Percentiles rank a stretch among this genome's conserved stretches.
Conservation (phyloP, 306 rosid species). For the Cucumis melo region DNA sequence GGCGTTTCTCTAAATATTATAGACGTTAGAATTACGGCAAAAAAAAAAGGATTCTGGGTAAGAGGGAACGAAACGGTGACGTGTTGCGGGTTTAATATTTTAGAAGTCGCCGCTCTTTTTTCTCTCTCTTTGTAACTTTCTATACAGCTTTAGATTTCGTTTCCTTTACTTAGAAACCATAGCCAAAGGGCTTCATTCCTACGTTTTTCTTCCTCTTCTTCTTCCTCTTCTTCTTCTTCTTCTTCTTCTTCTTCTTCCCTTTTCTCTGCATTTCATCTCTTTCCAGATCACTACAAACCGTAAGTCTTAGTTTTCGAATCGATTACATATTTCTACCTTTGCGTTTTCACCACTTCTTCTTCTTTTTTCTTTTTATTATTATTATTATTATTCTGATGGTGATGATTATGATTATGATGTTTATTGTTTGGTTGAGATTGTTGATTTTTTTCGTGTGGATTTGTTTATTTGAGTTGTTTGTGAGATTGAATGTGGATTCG, state of each 20-base stretch:
- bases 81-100: slow-evolving; percentile 26
- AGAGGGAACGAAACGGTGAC: slow-evolving; percentile 33
- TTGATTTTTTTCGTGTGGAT: neutral
- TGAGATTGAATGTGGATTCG: slow-evolving; percentile 11
- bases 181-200: slow-evolving; percentile 27
- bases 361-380: neutral
- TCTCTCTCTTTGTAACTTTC: slow-evolving; percentile 18
- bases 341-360: neutral
- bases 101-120: slow-evolving; percentile 40
- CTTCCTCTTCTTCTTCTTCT: neutral
- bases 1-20: neutral
- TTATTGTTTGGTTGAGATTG: neutral
- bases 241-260: neutral
- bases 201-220: slow-evolving; percentile 12
- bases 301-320: slow-evolving; percentile 9
- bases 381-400: neutral
- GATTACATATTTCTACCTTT: neutral
- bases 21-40: slow-evolving; percentile 37
- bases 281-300: slow-evolving; percentile 7
- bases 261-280: neutral
- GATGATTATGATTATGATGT: neutral
- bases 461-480: neutral
- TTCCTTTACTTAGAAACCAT: slow-evolving; percentile 42
- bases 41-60: slow-evolving; percentile 6
- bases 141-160: slow-evolving; percentile 48